Conservation (phyloP, 306 rosid genomes). For the Arachis stenosperma region DNA sequence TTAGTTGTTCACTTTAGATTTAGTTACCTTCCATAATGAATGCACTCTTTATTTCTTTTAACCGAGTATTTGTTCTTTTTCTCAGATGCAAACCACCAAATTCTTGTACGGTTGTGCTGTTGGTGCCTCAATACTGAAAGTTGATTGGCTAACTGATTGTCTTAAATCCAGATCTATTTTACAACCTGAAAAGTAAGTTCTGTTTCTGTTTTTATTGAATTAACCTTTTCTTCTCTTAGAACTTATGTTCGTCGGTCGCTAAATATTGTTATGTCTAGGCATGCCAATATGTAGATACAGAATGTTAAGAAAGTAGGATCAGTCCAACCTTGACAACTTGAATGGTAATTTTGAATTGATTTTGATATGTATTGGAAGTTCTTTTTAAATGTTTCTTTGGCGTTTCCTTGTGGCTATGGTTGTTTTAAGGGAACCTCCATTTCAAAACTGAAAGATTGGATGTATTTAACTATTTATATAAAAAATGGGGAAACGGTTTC, state of each 20-base stretch:
- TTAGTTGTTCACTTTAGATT: no score
- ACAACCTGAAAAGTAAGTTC: slow-evolving; percentile 76
- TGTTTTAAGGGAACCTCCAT: neutral
- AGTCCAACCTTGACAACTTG: slow-evolving; percentile 22
- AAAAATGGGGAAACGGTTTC: no score
- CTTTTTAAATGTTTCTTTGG: no score
- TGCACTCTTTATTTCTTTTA: slow-evolving; percentile 20
- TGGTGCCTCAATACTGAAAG: slow-evolving; percentile 69
- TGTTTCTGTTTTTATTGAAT: slow-evolving; percentile 35
- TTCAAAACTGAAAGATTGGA: neutral
- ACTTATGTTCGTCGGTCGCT: slow-evolving; percentile 13
- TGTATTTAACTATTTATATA: neutral
- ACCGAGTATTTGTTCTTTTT: slow-evolving; percentile 39
- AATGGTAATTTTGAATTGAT: slow-evolving; percentile 19
- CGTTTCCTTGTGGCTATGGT: neutral
- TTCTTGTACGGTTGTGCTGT: slow-evolving; percentile 92
- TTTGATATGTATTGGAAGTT: neutral
- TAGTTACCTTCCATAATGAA: neutral
- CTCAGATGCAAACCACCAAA: slow-evolving; percentile 80
- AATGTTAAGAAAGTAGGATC: slow-evolving; percentile 15
- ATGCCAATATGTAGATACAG: neutral
- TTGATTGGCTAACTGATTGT: slow-evolving; percentile 76
- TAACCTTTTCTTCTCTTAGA: slow-evolving; percentile 19
- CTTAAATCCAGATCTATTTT: slow-evolving; percentile 64
- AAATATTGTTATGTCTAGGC: neutral